A percentile compares a stretch with the other conserved stretches of the same genome.
Evolutionary conservation across 2,329 filamentous ascomycete genomes (phyloP).

Genomic region (Neurospora sp.): DNA sequence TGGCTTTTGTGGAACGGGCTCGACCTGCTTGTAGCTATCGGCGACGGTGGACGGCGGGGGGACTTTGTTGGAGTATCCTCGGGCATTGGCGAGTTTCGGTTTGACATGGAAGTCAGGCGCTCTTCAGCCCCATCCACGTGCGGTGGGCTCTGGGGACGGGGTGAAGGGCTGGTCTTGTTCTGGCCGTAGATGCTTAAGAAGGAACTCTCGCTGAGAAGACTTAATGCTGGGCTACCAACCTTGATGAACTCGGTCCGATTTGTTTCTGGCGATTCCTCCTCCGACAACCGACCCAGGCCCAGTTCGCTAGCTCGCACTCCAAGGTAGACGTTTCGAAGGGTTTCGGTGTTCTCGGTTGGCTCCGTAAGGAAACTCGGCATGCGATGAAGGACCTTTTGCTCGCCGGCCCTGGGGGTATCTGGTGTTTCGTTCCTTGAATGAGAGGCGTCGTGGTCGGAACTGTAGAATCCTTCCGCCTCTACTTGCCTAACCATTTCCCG

Average conservation of each 20-base stretch:
- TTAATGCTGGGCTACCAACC: conserved; percentile 49
- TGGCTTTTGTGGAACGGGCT: conserved; percentile 35
- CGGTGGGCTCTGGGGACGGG: conserved; percentile 17
- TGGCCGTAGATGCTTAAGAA: conserved; percentile 55
- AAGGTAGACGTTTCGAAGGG: conserved; percentile 50
- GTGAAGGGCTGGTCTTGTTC: conserved; percentile 21
- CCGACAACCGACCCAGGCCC: conserved; percentile 38
- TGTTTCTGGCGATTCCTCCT: conserved; percentile 31
- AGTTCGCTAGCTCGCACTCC: conserved; percentile 36
- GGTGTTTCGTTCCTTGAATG: conserved; percentile 14
- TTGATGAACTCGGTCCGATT: conserved; percentile 30
- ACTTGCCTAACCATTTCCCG: conserved; percentile 42
- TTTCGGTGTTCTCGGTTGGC: conserved; percentile 47
- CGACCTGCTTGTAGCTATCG: conserved; percentile 20
- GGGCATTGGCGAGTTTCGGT: conserved; percentile 1
- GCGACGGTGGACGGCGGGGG: conserved; percentile 22
- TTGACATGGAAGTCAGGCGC: conserved; percentile 6
- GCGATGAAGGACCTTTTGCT: conserved; percentile 34
- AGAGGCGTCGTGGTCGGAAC: conserved; percentile 20
- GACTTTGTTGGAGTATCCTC: conserved; percentile 16
- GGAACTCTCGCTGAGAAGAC: conserved; percentile 57
- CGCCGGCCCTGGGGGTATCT: conserved; percentile 18
- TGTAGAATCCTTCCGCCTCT: conserved; percentile 31
- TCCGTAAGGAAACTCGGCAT: conserved; percentile 60
- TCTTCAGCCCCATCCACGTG: conserved; percentile 12